Conservation (phyloP, 352 stramenopile species). For the Phytophthora tubulina region DNA sequence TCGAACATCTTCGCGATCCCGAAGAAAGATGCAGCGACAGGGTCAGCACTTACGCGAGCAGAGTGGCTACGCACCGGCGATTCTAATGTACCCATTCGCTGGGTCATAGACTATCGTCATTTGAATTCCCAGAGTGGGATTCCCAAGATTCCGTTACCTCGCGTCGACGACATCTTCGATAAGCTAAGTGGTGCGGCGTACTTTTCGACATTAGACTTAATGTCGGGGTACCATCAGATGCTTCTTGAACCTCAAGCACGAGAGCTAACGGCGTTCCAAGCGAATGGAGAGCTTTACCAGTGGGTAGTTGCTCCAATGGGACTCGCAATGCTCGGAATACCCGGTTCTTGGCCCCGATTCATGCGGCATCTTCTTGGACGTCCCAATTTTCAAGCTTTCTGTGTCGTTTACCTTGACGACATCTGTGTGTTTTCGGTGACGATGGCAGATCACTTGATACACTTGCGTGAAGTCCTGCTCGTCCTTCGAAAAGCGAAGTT, state of each 20-base stretch:
- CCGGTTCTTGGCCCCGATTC: too few species aligned
- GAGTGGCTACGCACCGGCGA: not conserved
- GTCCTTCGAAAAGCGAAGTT: too few species aligned
- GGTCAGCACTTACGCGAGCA: not conserved
- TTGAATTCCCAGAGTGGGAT: not conserved
- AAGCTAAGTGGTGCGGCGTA: conserved; percentile 4
- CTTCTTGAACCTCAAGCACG: conserved; percentile 7
- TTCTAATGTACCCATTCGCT: not conserved
- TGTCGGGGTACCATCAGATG: conserved; percentile 45
- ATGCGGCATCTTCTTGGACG: too few species aligned
- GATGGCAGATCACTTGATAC: too few species aligned
- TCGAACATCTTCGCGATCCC: conserved; percentile 13
- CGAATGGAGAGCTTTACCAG: conserved; percentile 43
- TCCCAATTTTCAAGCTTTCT: too few species aligned
- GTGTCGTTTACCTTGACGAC: too few species aligned
- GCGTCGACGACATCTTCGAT: conserved; percentile 18
- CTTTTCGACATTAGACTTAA: conserved; percentile 31
- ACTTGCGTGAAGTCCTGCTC: too few species aligned
- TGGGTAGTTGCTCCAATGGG: conserved; percentile 48
- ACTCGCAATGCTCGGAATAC: too few species aligned
- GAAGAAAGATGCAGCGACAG: not conserved
- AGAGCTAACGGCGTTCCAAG: conserved; percentile 41
- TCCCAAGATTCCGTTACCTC: conserved; percentile 13
- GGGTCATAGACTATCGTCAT: not conserved
- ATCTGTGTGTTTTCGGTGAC: too few species aligned